These are phyloP conservation scores for Umbelopsis sp. DNA, from an alignment of 371 early-diverging fungal species.

Conservation along the genomic window DNA sequence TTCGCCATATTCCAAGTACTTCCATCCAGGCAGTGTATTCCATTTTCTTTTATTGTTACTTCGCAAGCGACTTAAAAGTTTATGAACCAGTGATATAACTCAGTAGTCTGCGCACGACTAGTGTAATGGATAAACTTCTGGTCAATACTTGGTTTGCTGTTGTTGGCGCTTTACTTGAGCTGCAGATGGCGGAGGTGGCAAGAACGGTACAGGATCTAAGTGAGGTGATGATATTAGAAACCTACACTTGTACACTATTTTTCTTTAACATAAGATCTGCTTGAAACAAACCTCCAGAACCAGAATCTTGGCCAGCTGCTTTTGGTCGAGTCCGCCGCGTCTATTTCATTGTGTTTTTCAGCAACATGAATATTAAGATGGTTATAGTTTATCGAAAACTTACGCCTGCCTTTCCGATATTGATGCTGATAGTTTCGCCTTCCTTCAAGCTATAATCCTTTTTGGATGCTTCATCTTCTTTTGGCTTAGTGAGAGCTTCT, in stretches of 20 bases:
- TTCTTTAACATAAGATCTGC: not conserved
- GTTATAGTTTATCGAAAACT: slow-evolving; percentile 1
- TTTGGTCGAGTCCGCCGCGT: slow-evolving; percentile 37
- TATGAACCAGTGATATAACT: too few relatives aligned
- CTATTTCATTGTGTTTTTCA: slow-evolving; percentile 21
- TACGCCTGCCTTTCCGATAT: slow-evolving; percentile 68
- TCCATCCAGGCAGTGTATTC: too few relatives aligned
- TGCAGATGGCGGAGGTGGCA: slow-evolving; percentile 60
- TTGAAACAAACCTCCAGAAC: slow-evolving; percentile 4
- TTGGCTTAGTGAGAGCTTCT: slow-evolving; percentile 48
- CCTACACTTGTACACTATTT: too few relatives aligned
- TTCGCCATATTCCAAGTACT: too few relatives aligned
- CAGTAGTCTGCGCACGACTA: too few relatives aligned
- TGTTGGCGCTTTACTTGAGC: slow-evolving; percentile 56
- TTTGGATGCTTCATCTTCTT: slow-evolving; percentile 59
- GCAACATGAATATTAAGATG: not conserved
- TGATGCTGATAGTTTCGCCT: slow-evolving; percentile 84
- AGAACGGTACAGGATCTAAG: slow-evolving; percentile 40
- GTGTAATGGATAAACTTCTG: too few relatives aligned
- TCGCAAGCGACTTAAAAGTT: too few relatives aligned
- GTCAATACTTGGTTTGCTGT: slow-evolving; percentile 29
- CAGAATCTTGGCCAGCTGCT: not conserved
- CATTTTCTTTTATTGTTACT: too few relatives aligned
- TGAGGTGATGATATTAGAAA: too few relatives aligned
- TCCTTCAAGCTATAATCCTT: slow-evolving; percentile 85